Evolutionary conservation across 345 rosid genomes (phyloP).

Genomic region (thale cress (Arabidopsis thaliana)): TAIR10.1 NC_003076.8:2984501-2985000

Average conservation of each 20-base stretch:
- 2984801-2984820: conserved; percentile 42
- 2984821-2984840: conserved; percentile 50
- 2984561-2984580: not conserved
- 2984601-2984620: conserved; percentile 85
- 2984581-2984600: conserved; percentile 62
- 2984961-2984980: conserved; percentile 83
- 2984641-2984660: conserved; percentile 48
- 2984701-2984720: conserved; percentile 43
- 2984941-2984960: conserved; percentile 72
- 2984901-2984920: conserved; percentile 52
- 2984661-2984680: conserved; percentile 50
- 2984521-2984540: conserved; percentile 29
- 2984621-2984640: conserved; percentile 67
- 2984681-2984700: conserved; percentile 29
- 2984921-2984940: conserved; percentile 84
- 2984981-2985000: conserved; percentile 95
- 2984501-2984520: conserved; percentile 32
- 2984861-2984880: conserved; percentile 62
- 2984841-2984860: conserved; percentile 66
- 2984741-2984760: conserved; percentile 38
- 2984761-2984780: conserved; percentile 67
- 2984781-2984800: conserved; percentile 72
- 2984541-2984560: conserved; percentile 36
- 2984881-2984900: conserved; percentile 61
- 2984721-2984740: conserved; percentile 40